phyloP scores from a whole-genome alignment of 2,329 filamentous ascomycete genomes.

The Epichloe gansuensis region DNA sequence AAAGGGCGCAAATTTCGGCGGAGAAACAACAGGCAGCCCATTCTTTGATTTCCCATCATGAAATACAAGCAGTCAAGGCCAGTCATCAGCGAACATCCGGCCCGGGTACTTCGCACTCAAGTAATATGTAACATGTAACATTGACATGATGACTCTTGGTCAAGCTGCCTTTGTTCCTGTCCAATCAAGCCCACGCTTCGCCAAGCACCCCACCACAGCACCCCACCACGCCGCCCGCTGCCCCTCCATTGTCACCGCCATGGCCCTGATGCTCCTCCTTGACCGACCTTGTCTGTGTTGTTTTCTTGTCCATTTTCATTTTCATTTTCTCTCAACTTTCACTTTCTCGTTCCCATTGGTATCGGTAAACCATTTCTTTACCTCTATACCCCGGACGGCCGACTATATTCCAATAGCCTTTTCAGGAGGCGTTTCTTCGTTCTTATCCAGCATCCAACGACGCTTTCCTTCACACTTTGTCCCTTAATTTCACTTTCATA shows the following conservation, averaged over 20 bases:
- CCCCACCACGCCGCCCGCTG: constrained; percentile 6
- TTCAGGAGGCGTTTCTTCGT: not conserved
- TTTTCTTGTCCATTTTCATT: not conserved
- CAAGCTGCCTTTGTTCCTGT: not conserved
- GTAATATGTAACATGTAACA: too few species aligned
- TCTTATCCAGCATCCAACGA: not conserved
- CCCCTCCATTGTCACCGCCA: constrained; percentile 25
- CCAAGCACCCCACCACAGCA: constrained; percentile 1
- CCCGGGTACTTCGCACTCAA: too few species aligned
- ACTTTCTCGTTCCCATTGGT: not conserved
- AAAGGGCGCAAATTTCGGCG: too few species aligned
- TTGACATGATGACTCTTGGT: too few species aligned
- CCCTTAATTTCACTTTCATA: not conserved
- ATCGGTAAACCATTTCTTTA: not conserved
- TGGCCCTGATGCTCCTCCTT: constrained; percentile 6
- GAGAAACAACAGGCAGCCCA: too few species aligned
- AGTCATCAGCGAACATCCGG: too few species aligned
- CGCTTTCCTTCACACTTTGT: not conserved
- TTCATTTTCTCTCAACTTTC: not conserved
- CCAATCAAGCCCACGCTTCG: constrained; percentile 5
- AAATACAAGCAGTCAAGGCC: too few species aligned
- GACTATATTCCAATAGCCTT: not conserved
- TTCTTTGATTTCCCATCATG: too few species aligned
- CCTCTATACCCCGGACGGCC: not conserved
- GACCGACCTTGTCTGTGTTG: constrained; percentile 6